Conservation (phyloP, 2,329 filamentous ascomycete species). For the Exophiala mesophila region DNA sequence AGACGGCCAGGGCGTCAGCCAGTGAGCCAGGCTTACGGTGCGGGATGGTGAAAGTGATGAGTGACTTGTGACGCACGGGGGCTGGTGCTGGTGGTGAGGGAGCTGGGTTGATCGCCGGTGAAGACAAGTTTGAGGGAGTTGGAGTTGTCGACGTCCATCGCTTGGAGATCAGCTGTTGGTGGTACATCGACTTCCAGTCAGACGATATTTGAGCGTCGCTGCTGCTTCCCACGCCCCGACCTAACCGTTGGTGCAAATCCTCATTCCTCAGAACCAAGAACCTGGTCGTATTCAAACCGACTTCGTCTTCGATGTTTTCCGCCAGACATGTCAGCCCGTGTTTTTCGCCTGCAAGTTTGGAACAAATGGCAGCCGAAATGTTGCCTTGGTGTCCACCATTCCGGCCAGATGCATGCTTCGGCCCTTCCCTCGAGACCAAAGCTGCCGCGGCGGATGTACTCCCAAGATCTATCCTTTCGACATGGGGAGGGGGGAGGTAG, state of each 20-base stretch:
- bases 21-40: slow-evolving; percentile 75
- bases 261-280: slow-evolving; percentile 39
- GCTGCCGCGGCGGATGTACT: slow-evolving; percentile 83
- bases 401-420: slow-evolving; percentile 36
- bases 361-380: slow-evolving; percentile 71
- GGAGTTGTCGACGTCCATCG: not conserved
- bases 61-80: slow-evolving; percentile 53
- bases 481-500: slow-evolving; percentile 19
- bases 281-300: slow-evolving; percentile 42
- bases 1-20: slow-evolving; percentile 73
- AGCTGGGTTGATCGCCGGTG: not conserved
- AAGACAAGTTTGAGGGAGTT: not conserved
- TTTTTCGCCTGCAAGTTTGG: slow-evolving; percentile 64
- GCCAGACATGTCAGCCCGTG: slow-evolving; percentile 64
- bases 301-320: slow-evolving; percentile 44
- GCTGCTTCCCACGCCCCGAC: not conserved
- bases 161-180: not conserved
- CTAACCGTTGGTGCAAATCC: not conserved
- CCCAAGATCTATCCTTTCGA: slow-evolving; percentile 72
- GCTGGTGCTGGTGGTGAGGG: not conserved
- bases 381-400: too few species aligned
- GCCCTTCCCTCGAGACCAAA: slow-evolving; percentile 51
- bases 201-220: not conserved
- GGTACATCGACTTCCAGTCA: slow-evolving; percentile 6
- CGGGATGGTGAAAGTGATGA: slow-evolving; percentile 78